Conservation (phyloP, 441 rosid genomes). For the Melastoma candidum region DNA sequence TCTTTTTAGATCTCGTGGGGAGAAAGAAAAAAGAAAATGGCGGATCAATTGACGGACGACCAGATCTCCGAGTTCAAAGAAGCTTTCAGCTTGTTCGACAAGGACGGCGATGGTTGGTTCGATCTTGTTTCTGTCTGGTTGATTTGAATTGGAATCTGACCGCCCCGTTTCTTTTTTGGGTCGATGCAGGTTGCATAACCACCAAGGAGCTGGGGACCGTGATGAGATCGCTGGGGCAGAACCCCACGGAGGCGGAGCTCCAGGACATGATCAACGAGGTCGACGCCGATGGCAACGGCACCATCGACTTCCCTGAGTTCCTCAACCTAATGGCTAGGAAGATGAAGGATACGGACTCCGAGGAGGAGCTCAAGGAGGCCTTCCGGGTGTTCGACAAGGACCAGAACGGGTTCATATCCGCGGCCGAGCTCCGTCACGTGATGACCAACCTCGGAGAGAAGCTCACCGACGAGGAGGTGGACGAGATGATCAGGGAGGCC, state of each 20-base stretch:
- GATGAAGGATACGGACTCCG: constrained; percentile 71
- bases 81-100: constrained; percentile 83
- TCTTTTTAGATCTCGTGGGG: background rate
- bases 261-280: constrained; percentile 80
- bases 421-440: constrained; percentile 74
- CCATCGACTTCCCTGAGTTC: constrained; percentile 72
- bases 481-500: constrained; percentile 75
- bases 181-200: constrained; percentile 55
- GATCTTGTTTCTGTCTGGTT: background rate
- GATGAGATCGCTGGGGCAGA: constrained; percentile 78
- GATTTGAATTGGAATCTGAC: background rate
- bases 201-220: constrained; percentile 82
- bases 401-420: constrained; percentile 76
- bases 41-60: constrained; percentile 81
- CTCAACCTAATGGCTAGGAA: constrained; percentile 70
- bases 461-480: constrained; percentile 65
- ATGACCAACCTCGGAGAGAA: constrained; percentile 78
- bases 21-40: constrained; percentile 29
- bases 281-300: constrained; percentile 72
- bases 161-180: background rate
- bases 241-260: constrained; percentile 74
- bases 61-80: constrained; percentile 94
- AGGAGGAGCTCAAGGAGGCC: constrained; percentile 72
- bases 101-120: constrained; percentile 75
- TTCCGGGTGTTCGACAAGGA: constrained; percentile 73